Base-by-base conservation (phyloP, 805 yeast species). In the Saturnispora mendoncae region DNA sequence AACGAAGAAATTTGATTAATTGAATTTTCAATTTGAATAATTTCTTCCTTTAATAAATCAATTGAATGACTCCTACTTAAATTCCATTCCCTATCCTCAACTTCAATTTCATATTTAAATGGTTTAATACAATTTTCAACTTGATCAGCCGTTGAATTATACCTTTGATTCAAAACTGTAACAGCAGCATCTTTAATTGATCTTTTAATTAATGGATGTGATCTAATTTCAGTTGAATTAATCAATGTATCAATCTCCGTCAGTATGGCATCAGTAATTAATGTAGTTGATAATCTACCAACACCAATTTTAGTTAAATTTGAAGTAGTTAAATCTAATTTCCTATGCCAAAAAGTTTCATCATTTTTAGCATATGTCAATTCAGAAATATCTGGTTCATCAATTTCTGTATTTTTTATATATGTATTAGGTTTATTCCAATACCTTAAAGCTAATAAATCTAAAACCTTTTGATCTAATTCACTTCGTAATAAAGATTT, bases 71-170 rank as follows among this genome's bases (percentile, higher is more conserved):
- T 94, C 45, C 84, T 76, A 29, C 95, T 80, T 6, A 72, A 56
- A 24, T 67, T 64, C 99, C 99, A 92, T 59, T 92, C 99, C 30
- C 96, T 71, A 51, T 88, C 95, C 56, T 92, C 97, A 37, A 92
- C 76, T 55, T 92, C 99, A 45, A 92, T 88, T 56, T 92, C 99
- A 59, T 90, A 92, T 64, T 92, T 92, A 66, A 82, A 92, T 2
- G 99, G 99, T 59, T 92, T 92, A 54, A 92, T 90, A 64, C 97
- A 88, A 61, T 94, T 92, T 55, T 92, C 99, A 6, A 92, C 97
- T 60, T 92, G 99, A 59, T 94, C 99, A 0, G 98, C 94, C 0
- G 98, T 90, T 1, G 95, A 80, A 49, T 79, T 84, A 57, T 74
- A 92, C 49, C 90, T 77, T 21, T 83, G 65, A 48, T 79, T 79